Evolutionary conservation across 2,329 filamentous ascomycete genomes (phyloP).

Genomic region (Catunica adiposa): DNA sequence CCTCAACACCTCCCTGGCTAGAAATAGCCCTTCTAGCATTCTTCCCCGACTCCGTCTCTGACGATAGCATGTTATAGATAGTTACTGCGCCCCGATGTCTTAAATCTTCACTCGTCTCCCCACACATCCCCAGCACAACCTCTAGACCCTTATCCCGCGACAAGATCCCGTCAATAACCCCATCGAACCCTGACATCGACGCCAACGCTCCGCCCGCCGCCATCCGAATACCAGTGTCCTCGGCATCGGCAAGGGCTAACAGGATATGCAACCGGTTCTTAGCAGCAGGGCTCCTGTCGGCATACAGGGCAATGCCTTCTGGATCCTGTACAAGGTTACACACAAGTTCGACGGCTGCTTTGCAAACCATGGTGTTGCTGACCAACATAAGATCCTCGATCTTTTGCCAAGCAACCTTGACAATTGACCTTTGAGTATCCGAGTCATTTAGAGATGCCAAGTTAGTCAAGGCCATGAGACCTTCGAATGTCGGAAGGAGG

Average conservation of each 20-base stretch:
- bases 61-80: constrained; percentile 53
- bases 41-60: constrained; percentile 48
- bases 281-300: constrained; percentile 48
- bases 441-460: constrained; percentile 64
- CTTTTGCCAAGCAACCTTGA: constrained; percentile 54
- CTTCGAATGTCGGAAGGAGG: constrained; percentile 77
- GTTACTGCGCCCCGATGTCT: constrained; percentile 60
- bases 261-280: constrained; percentile 65
- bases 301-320: constrained; percentile 51
- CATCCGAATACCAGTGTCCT: constrained; percentile 61
- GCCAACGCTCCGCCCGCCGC: constrained; percentile 82
- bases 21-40: constrained; percentile 44
- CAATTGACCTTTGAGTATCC: constrained; percentile 48
- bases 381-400: constrained; percentile 74
- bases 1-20: constrained; percentile 46
- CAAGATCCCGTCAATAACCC: constrained; percentile 54
- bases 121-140: constrained; percentile 65
- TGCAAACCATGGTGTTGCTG: constrained; percentile 57
- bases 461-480: constrained; percentile 83
- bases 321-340: constrained; percentile 72
- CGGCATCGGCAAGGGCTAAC: constrained; percentile 71
- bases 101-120: constrained; percentile 53
- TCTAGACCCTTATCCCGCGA: constrained; percentile 54
- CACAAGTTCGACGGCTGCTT: constrained; percentile 72
- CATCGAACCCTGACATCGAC: constrained; percentile 63